Evolutionary conservation across 108 stramenopile genomes (phyloP).

Genomic region (Nannochloropsis gaditana): DNA sequence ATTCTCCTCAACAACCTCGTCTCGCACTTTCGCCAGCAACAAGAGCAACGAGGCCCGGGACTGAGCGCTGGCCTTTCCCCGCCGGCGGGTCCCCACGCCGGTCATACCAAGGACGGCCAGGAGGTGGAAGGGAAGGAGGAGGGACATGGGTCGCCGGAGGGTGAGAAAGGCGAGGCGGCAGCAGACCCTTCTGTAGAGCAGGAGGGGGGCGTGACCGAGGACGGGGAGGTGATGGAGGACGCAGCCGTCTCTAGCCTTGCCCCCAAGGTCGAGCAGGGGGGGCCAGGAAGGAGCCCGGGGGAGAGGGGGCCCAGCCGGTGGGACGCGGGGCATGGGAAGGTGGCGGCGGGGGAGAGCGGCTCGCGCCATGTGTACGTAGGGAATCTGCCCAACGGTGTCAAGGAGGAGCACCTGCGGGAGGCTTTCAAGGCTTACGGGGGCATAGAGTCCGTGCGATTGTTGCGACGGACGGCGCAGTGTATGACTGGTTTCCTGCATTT

Average conservation of each 20-base stretch:
- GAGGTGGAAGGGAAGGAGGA: neutral
- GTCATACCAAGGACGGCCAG: neutral
- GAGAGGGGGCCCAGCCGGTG: neutral
- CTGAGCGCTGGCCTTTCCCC: neutral
- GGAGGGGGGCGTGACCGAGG: neutral
- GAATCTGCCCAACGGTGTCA: constrained; percentile 7
- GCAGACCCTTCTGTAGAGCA: neutral
- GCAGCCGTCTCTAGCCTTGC: neutral
- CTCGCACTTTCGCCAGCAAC: neutral
- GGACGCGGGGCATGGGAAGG: neutral
- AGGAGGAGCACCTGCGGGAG: constrained; percentile 19
- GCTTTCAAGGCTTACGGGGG: neutral
- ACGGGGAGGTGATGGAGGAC: constrained; percentile 14
- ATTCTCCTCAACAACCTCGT: neutral
- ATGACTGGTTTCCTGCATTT: neutral
- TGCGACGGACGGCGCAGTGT: constrained; percentile 5
- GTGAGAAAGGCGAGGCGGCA: too few relatives aligned
- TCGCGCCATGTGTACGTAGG: neutral
- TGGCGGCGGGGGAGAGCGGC: neutral
- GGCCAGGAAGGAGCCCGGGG: neutral
- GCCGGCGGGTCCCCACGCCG: neutral
- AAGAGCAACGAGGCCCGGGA: neutral
- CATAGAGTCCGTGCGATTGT: neutral
- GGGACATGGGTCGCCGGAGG: too few relatives aligned
- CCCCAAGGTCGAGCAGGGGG: neutral